Percentiles rank a stretch among this genome's conserved stretches.
These are phyloP conservation scores for Centrapalus pauciflorus DNA, from an alignment of 129 eudicot species.

Conservation along the genomic window DNA sequence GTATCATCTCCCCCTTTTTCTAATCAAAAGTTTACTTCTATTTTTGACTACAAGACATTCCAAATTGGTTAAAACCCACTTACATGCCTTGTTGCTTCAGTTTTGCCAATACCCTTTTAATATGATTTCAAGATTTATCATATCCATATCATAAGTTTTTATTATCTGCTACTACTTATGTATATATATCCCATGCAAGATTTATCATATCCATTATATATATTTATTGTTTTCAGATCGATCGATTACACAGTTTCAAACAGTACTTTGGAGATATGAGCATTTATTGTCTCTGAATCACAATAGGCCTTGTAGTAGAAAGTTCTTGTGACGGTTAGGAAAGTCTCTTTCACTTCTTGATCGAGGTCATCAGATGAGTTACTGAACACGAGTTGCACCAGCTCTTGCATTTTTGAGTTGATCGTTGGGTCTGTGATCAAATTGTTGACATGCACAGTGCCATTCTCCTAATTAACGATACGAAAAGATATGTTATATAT, in stretches of 20 bases:
- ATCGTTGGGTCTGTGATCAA: constrained; percentile 18
- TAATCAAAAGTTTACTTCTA: constrained; percentile 16
- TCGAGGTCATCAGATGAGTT: constrained; percentile 37
- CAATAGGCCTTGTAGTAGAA: constrained; percentile 65
- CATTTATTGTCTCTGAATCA: constrained; percentile 34
- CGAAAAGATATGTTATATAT: neutral
- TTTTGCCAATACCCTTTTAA: neutral
- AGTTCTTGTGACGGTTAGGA: constrained; percentile 48
- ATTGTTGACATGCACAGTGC: neutral
- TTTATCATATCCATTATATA: neutral
- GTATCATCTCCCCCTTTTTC: neutral
- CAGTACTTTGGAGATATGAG: constrained; percentile 65
- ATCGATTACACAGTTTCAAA: constrained; percentile 54
- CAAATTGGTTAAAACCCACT: neutral
- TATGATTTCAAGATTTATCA: neutral
- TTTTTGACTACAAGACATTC: constrained; percentile 15
- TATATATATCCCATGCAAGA: neutral
- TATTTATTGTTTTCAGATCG: constrained; percentile 9
- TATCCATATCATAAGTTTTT: neutral
- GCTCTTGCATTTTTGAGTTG: constrained; percentile 60
- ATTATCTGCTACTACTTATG: neutral
- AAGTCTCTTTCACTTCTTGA: constrained; percentile 39
- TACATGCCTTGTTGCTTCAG: neutral
- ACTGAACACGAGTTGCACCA: constrained; percentile 49
- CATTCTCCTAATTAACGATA: neutral